Base-by-base conservation (phyloP, 768 basidiomycete genomes). In the Tricholoma flavovirens region DNA sequence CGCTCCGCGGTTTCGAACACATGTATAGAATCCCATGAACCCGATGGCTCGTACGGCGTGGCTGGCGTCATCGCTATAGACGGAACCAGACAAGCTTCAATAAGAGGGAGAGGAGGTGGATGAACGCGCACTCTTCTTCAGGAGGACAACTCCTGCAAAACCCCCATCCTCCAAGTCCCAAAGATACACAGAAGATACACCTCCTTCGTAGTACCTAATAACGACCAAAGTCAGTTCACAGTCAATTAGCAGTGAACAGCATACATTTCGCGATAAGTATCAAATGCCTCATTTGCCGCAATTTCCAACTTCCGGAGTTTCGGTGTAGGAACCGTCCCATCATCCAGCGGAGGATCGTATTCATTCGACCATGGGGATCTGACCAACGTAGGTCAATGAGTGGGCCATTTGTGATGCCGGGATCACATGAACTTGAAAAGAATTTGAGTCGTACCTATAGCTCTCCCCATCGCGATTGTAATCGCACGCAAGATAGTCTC, bases 291-390 rank as follows among this genome's bases (percentile, higher is more conserved):
- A 65, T 98, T 98, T 33, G 95, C 92, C 9, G 89, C 77, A 55
- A 94, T 86, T 70, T 99, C 97, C 22, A 99, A 77, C 66, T 93
- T 90, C 55, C 97, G 83, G 56, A 98, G 81, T 66, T 87, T 90
- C 15, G 86, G 73, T 7, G 88, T 85, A 0, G 97, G 97, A 2
- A 83, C 75, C 3, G 95, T 94, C 2, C 93, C 96, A 60, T 96
- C 92, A 17, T 94, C 87, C 45, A 93, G 70, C 1, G 88, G 88
- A 21, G 94, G 91, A 59, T 93, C 87, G 67, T 98, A 99, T 67
- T 90, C 87, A 69, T 98, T 99, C 21, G 95, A 94, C 95, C 96
- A 98, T 7, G 97, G 97, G 2, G 97, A 99, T 65, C 96, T 99
- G 56, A 2, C 43, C 49, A n/a, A 58, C 9, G 9, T 40, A 50